These are phyloP conservation scores for Medicago ruthenica DNA, from an alignment of 306 rosid genomes.

Conservation along the genomic window DNA sequence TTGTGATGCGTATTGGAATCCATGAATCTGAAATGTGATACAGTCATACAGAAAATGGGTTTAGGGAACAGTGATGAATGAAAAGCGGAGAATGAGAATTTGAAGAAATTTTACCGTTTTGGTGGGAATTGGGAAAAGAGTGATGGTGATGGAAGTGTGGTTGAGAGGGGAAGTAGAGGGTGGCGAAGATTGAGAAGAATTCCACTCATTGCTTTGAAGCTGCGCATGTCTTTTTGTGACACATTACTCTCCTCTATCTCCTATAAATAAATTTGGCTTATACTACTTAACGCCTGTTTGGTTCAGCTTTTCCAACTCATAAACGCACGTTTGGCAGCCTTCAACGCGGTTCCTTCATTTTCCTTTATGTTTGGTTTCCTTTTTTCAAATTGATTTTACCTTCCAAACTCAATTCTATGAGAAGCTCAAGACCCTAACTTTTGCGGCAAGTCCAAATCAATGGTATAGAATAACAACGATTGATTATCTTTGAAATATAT, in stretches of 20 bases:
- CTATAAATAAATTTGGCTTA: too few relatives aligned
- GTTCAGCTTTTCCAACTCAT: too few relatives aligned
- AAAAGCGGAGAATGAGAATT: neutral
- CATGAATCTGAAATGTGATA: constrained; percentile 5
- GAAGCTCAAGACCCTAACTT: too few relatives aligned
- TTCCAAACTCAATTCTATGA: too few relatives aligned
- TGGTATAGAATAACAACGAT: too few relatives aligned
- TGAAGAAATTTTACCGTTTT: neutral
- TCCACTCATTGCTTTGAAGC: constrained; percentile 31
- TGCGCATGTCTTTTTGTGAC: neutral
- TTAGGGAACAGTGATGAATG: neutral
- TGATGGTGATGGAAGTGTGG: constrained; percentile 3
- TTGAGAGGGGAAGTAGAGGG: constrained; percentile 9
- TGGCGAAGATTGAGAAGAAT: constrained; percentile 11
- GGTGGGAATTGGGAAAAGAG: neutral
- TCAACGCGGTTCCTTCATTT: too few relatives aligned
- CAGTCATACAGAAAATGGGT: neutral
- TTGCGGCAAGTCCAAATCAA: too few relatives aligned
- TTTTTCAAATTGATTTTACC: too few relatives aligned
- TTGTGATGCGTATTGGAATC: neutral
- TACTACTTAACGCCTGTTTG: too few relatives aligned
- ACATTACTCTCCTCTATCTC: neutral
- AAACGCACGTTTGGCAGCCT: too few relatives aligned
- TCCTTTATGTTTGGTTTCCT: too few relatives aligned
- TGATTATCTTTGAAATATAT: too few relatives aligned